These are phyloP conservation scores for Ophiostoma himal-ulmi DNA, from an alignment of 2,329 filamentous ascomycete species.

Conservation along the genomic window DNA sequence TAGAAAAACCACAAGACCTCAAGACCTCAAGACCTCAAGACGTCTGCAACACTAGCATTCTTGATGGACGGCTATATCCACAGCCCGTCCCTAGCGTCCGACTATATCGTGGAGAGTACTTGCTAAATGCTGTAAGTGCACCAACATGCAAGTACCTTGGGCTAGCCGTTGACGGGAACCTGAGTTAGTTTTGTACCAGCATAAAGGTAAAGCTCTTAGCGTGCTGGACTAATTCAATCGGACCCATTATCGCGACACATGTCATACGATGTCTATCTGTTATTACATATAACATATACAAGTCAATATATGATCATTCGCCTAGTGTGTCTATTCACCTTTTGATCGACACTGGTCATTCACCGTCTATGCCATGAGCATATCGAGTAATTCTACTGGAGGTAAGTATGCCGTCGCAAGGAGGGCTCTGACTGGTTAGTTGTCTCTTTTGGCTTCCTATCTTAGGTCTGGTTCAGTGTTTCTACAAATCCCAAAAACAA, in stretches of 20 bases:
- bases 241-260: neutral
- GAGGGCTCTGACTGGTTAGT: neutral
- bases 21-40: neutral
- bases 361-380: neutral
- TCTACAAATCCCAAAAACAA: neutral
- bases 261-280: constrained; percentile 3
- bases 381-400: neutral
- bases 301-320: neutral
- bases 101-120: neutral
- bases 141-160: neutral
- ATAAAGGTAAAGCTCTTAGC: neutral
- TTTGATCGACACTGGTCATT: neutral
- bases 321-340: neutral
- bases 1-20: too few relatives aligned
- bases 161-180: neutral
- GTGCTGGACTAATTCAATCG: constrained; percentile 3
- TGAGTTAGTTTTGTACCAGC: neutral
- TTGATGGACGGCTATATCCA: constrained; percentile 4
- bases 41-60: neutral
- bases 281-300: neutral
- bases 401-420: neutral
- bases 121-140: neutral
- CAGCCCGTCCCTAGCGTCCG: constrained; percentile 2
- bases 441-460: neutral
- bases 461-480: neutral